A percentile compares a stretch with the other conserved stretches of the same genome.
Evolutionary conservation across 306 rosid genomes (phyloP).

Genomic region (Begonia masoniana): DNA sequence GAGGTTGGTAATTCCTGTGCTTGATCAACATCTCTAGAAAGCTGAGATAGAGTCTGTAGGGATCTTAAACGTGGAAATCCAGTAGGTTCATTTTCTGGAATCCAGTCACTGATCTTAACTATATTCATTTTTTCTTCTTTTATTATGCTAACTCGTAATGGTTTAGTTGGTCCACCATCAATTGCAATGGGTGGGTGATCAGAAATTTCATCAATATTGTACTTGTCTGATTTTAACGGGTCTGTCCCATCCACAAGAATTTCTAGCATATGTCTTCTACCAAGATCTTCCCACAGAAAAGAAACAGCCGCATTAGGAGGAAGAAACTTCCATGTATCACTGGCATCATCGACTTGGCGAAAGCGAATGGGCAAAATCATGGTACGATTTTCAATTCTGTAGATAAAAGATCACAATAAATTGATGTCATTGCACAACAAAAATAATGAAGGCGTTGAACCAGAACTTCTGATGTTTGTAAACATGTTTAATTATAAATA

Average conservation of each 20-base stretch:
- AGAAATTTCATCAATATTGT: conserved; percentile 72
- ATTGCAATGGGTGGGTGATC: conserved; percentile 58
- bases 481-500: no score
- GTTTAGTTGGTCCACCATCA: conserved; percentile 51
- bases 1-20: conserved; percentile 33
- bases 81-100: conserved; percentile 64
- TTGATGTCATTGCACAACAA: no score
- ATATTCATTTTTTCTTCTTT: conserved; percentile 79
- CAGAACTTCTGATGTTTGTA: no score
- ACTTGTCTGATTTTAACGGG: conserved; percentile 47
- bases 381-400: conserved; percentile 90
- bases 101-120: conserved; percentile 81
- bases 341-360: conserved; percentile 74
- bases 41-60: conserved; percentile 28
- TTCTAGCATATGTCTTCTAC: conserved; percentile 76
- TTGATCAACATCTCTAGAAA: conserved; percentile 24
- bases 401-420: no score
- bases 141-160: conserved; percentile 55
- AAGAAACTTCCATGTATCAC: conserved; percentile 79
- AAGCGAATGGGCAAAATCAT: conserved; percentile 70
- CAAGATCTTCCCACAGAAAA: conserved; percentile 96
- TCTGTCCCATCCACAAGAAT: conserved; percentile 68
- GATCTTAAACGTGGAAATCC: conserved; percentile 29
- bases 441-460: no score
- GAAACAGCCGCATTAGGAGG: conserved; percentile 72